Conservation (phyloP, 139 green algal species). For the Chlorella sp. region DNA sequence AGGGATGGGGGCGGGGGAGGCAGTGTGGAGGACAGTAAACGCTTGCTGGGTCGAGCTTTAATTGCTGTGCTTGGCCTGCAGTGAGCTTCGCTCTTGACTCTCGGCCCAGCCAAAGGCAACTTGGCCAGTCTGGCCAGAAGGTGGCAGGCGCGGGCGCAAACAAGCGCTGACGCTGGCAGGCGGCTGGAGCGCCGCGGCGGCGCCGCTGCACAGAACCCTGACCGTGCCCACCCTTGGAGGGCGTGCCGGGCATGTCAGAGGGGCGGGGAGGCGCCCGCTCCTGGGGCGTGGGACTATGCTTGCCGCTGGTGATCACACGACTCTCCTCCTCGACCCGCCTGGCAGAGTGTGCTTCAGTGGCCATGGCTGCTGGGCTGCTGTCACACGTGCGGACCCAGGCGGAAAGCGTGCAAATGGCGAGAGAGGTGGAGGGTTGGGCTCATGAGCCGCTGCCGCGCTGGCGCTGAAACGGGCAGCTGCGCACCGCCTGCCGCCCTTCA, state of each 20-base stretch:
- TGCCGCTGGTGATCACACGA: not conserved
- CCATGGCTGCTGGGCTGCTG: no score
- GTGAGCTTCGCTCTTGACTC: no score
- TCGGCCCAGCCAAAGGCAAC: no score
- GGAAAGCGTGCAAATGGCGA: no score
- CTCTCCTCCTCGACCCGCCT: not conserved
- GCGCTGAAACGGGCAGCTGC: no score
- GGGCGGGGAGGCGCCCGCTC: slow-evolving; percentile 7
- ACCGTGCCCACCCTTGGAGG: slow-evolving; percentile 12
- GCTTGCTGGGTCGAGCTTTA: not conserved
- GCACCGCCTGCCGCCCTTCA: no score
- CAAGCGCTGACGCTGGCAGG: not conserved
- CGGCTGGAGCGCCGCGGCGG: not conserved
- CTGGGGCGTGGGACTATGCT: not conserved
- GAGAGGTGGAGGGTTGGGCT: no score
- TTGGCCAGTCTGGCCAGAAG: not conserved
- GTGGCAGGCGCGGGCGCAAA: not conserved
- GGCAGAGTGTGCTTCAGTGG: not conserved
- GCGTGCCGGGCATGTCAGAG: slow-evolving; percentile 7
- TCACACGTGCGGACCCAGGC: no score
- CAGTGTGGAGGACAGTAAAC: not conserved
- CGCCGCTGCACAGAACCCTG: not conserved
- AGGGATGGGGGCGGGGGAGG: not conserved
- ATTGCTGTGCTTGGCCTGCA: no score
- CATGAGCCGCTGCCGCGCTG: no score